These are phyloP conservation scores for Paraleonurus japonicus DNA, from an alignment of 257 asterid species.

Conservation along the genomic window DNA sequence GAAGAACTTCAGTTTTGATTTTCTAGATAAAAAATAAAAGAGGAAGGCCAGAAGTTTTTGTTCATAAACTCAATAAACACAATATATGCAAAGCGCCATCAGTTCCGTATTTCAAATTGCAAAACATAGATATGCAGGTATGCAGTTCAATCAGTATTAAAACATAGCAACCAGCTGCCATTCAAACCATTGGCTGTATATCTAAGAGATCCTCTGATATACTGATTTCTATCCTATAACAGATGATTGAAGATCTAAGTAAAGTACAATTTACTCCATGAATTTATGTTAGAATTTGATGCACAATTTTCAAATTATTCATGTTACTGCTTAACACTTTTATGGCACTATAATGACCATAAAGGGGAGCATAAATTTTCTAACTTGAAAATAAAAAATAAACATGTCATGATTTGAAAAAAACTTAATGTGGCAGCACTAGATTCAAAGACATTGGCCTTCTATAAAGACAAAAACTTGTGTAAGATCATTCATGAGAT, in stretches of 20 bases:
- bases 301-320: not conserved
- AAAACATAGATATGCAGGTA: not conserved
- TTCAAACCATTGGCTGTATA: not conserved
- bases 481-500: no score
- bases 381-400: no score
- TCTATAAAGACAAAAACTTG: no score
- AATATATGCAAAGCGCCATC: not conserved
- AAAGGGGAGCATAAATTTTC: not conserved
- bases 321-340: not conserved
- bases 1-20: not conserved
- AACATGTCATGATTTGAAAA: no score
- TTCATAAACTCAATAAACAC: not conserved
- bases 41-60: not conserved
- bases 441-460: not conserved
- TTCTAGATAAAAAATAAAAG: not conserved
- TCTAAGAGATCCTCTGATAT: not conserved
- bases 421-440: not conserved
- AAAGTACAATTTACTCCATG: not conserved
- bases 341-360: not conserved
- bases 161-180: not conserved
- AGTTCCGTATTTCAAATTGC: not conserved
- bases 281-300: not conserved
- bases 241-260: not conserved
- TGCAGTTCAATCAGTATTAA: not conserved
- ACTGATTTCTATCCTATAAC: not conserved